phyloP scores from a whole-genome alignment of 306 rosid genomes.

The Vigna unguiculata region DNA sequence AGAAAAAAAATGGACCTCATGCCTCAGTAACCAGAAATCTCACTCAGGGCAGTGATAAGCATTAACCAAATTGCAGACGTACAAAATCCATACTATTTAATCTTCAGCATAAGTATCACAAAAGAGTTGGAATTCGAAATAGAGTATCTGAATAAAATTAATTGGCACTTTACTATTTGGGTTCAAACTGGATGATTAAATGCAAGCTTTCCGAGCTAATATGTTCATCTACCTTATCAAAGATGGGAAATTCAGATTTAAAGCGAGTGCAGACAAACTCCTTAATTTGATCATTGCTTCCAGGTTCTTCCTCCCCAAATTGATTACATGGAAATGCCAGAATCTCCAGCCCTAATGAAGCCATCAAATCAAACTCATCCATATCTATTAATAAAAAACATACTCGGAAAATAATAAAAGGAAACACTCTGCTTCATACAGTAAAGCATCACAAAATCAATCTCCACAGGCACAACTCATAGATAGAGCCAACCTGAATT shows the following conservation, averaged over 20 bases:
- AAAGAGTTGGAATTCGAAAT: not conserved
- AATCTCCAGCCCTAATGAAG: constrained; percentile 70
- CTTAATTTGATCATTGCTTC: constrained; percentile 77
- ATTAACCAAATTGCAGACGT: constrained; percentile 2
- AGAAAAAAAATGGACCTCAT: not conserved
- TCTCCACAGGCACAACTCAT: not conserved
- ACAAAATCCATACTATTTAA: constrained; percentile 18
- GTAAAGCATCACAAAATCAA: constrained; percentile 2
- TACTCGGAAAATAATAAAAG: constrained; percentile 21
- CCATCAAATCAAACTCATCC: constrained; percentile 18
- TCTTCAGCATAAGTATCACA: not conserved
- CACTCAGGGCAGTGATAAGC: constrained; percentile 5
- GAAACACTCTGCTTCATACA: not conserved
- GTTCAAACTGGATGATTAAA: not conserved
- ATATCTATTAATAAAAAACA: constrained; percentile 2
- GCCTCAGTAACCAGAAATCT: constrained; percentile 15
- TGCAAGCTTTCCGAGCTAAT: not conserved
- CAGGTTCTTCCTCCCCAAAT: constrained; percentile 87
- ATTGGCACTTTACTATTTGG: constrained; percentile 3
- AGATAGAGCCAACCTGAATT: not conserved
- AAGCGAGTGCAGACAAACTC: constrained; percentile 86
- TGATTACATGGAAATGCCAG: constrained; percentile 95
- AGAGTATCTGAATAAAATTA: not conserved
- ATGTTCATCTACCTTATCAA: constrained; percentile 69
- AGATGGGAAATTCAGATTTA: constrained; percentile 86